Conservation (phyloP, 345 rosid species). For the Turnera subulata region DNA sequence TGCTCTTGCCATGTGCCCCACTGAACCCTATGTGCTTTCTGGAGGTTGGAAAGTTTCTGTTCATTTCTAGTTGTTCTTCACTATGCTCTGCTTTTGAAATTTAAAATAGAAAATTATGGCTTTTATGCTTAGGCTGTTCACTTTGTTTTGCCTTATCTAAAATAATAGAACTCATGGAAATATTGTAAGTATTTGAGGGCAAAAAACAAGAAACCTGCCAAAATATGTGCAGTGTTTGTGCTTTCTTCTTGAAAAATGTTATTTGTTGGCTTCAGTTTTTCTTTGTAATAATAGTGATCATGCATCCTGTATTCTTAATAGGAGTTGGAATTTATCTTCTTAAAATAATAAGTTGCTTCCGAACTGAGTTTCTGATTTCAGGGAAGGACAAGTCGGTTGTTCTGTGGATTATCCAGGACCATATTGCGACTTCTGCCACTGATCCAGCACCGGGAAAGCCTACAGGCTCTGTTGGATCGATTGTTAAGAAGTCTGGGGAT, state of each 20-base stretch:
- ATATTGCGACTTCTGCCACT: conserved; percentile 40
- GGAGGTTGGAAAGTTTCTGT: conserved; percentile 40
- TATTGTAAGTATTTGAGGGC: too few relatives aligned
- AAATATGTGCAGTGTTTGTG: too few relatives aligned
- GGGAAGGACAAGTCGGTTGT: conserved; percentile 60
- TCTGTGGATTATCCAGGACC: conserved; percentile 66
- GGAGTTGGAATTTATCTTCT: too few relatives aligned
- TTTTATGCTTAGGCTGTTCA: too few relatives aligned
- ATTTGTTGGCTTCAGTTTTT: not conserved
- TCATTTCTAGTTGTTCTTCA: not conserved
- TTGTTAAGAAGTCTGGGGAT: conserved; percentile 35
- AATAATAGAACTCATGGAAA: too few relatives aligned
- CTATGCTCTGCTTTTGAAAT: too few relatives aligned
- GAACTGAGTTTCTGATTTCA: conserved; percentile 4
- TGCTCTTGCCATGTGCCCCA: conserved; percentile 65
- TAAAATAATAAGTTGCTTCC: not conserved
- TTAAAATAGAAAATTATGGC: too few relatives aligned
- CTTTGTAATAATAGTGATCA: too few relatives aligned
- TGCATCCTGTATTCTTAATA: too few relatives aligned
- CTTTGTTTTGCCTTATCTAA: too few relatives aligned
- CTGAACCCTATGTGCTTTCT: conserved; percentile 58
- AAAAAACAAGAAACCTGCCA: too few relatives aligned
- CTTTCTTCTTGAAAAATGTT: too few relatives aligned
- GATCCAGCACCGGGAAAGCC: conserved; percentile 37
- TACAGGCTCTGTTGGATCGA: conserved; percentile 35